Evolutionary conservation across 2,329 filamentous ascomycete genomes (phyloP).

Genomic region (Pseudogymnoascus sp.): DNA sequence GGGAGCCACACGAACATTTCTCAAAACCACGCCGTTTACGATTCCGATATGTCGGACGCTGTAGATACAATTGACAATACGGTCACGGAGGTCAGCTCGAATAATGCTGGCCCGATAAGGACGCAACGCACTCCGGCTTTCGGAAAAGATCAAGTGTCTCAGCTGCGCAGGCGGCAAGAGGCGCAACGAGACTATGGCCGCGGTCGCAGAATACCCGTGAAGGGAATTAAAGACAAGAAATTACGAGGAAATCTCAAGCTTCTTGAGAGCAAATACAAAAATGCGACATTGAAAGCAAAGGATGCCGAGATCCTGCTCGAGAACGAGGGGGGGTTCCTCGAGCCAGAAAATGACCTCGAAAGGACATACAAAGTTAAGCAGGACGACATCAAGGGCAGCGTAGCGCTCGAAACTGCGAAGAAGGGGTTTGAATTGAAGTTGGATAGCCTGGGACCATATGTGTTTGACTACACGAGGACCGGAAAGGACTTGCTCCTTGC

Average conservation of each 20-base stretch:
- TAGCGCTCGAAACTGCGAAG: constrained; percentile 78
- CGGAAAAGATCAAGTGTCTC: constrained; percentile 22
- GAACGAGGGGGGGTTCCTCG: constrained; percentile 76
- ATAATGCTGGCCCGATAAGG: constrained; percentile 46
- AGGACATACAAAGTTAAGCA: constrained; percentile 89
- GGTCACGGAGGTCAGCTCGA: constrained; percentile 30
- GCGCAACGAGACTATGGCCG: constrained; percentile 78
- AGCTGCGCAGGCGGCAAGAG: constrained; percentile 44
- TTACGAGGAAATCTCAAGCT: constrained; percentile 70
- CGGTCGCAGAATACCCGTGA: constrained; percentile 66
- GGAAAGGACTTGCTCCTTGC: constrained; percentile 79
- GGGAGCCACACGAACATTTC: background rate
- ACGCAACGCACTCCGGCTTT: constrained; percentile 44
- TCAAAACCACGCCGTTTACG: background rate
- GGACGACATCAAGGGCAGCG: constrained; percentile 68
- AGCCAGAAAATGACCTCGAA: constrained; percentile 82
- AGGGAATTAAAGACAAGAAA: constrained; percentile 80
- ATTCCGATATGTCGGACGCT: constrained; percentile 17
- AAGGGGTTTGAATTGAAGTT: constrained; percentile 89
- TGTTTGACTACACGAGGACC: constrained; percentile 82
- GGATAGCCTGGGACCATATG: constrained; percentile 76
- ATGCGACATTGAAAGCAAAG: constrained; percentile 76
- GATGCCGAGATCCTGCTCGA: constrained; percentile 93
- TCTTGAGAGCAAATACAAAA: constrained; percentile 75
- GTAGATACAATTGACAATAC: constrained; percentile 14